phyloP scores from a whole-genome alignment of 768 basidiomycete genomes.

The Suillus subalutaceus region DNA sequence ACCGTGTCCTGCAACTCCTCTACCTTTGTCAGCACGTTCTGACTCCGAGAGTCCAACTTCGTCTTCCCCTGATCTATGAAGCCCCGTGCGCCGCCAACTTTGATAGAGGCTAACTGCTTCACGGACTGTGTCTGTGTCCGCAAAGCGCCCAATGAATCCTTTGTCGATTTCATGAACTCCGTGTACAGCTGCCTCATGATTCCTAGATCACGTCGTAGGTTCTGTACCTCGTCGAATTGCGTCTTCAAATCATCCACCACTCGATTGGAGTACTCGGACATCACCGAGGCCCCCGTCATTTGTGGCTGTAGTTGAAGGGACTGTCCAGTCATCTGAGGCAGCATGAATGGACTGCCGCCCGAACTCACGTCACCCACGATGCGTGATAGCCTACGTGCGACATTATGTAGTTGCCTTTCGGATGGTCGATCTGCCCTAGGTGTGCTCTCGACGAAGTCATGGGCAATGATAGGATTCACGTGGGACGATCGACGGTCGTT shows the following conservation, averaged over 20 bases:
- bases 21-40: conserved; percentile 88
- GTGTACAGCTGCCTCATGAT: conserved; percentile 94
- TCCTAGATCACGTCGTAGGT: conserved; percentile 89
- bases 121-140: conserved; percentile 87
- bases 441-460: conserved; percentile 66
- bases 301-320: conserved; percentile 63
- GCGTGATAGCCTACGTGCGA: conserved; percentile 75
- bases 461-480: conserved; percentile 48
- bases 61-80: conserved; percentile 92
- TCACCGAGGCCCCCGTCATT: conserved; percentile 72
- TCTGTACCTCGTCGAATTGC: conserved; percentile 95
- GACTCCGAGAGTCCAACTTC: conserved; percentile 87
- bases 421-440: conserved; percentile 69
- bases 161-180: conserved; percentile 91
- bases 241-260: conserved; percentile 84
- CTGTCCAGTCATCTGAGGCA: conserved; percentile 69
- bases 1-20: conserved; percentile 93
- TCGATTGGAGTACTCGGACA: conserved; percentile 72
- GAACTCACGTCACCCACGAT: conserved; percentile 54
- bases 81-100: conserved; percentile 83
- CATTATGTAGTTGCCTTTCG: conserved; percentile 72
- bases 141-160: conserved; percentile 76
- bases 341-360: conserved; percentile 39
- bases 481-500: conserved; percentile 56
- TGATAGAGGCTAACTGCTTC: conserved; percentile 79